phyloP scores from a whole-genome alignment of 306 rosid species.

The Geum urbanum region DNA sequence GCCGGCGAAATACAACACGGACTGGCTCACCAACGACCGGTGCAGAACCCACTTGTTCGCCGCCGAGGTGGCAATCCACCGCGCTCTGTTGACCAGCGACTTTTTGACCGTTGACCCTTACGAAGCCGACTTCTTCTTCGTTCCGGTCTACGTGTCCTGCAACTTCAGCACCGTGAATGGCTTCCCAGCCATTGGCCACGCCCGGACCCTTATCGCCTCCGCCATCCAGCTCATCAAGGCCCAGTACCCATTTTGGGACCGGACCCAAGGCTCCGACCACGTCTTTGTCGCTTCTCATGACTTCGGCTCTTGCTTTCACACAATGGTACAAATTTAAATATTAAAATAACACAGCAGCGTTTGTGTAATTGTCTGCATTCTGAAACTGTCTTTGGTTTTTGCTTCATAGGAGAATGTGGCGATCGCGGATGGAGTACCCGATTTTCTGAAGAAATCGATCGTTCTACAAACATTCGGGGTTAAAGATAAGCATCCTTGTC shows the following conservation, averaged over 20 bases:
- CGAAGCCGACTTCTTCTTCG: slow-evolving; percentile 81
- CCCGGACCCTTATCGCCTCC: slow-evolving; percentile 63
- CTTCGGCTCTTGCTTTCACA: slow-evolving; percentile 84
- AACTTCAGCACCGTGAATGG: slow-evolving; percentile 83
- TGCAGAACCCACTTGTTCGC: slow-evolving; percentile 73
- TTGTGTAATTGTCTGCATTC: background rate
- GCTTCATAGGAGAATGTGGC: slow-evolving; percentile 72
- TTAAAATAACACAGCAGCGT: background rate
- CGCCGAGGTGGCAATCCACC: slow-evolving; percentile 78
- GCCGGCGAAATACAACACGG: slow-evolving; percentile 56
- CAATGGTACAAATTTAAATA: slow-evolving; percentile 44
- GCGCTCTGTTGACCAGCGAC: slow-evolving; percentile 59
- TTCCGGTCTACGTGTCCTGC: slow-evolving; percentile 90
- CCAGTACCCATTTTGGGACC: slow-evolving; percentile 65
- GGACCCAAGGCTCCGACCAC: slow-evolving; percentile 72
- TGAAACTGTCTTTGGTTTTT: background rate
- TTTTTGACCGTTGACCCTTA: slow-evolving; percentile 56
- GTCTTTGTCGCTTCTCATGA: slow-evolving; percentile 93
- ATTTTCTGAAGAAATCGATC: slow-evolving; percentile 64
- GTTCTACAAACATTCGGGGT: slow-evolving; percentile 91
- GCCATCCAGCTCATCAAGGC: slow-evolving; percentile 50
- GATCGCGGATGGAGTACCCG: slow-evolving; percentile 65
- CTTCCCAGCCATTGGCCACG: slow-evolving; percentile 93
- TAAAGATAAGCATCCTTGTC: slow-evolving; percentile 63
- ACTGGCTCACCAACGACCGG: slow-evolving; percentile 57